Evolutionary conservation across 371 early-diverging fungal genomes (phyloP).

Genomic region (Circinella minor): DNA sequence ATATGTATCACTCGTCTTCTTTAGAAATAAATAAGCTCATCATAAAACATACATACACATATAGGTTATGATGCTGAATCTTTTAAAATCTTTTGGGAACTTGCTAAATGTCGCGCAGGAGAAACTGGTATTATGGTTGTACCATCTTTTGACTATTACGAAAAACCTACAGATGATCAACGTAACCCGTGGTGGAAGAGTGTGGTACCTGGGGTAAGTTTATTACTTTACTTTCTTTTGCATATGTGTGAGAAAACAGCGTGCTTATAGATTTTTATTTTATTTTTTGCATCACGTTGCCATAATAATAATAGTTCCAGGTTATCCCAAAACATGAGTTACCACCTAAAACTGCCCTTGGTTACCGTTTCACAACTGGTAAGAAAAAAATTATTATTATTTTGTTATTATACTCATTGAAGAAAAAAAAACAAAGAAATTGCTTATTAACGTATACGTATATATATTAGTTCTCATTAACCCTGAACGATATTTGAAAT

Average conservation of each 20-base stretch:
- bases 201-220: slow-evolving; percentile 53
- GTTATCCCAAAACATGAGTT: slow-evolving; percentile 43
- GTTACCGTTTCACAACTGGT: slow-evolving; percentile 59
- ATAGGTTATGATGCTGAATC: slow-evolving; percentile 35
- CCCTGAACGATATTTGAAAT: slow-evolving; percentile 63
- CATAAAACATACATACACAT: too few species aligned
- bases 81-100: slow-evolving; percentile 36
- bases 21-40: too few species aligned
- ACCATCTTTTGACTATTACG: slow-evolving; percentile 41
- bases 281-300: not conserved
- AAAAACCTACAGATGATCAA: slow-evolving; percentile 37
- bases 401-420: not conserved
- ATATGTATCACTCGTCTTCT: too few species aligned
- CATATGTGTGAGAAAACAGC: slow-evolving; percentile 1
- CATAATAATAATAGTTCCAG: slow-evolving; percentile 28
- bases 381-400: not conserved
- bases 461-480: slow-evolving; percentile 47
- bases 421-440: not conserved
- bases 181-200: slow-evolving; percentile 57
- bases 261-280: not conserved
- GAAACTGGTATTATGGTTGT: slow-evolving; percentile 40
- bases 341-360: slow-evolving; percentile 35
- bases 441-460: not conserved
- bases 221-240: not conserved
- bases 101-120: slow-evolving; percentile 29